Conservation (phyloP, 495 filamentous ascomycete genomes). For the Amniculicola lignicola region DNA sequence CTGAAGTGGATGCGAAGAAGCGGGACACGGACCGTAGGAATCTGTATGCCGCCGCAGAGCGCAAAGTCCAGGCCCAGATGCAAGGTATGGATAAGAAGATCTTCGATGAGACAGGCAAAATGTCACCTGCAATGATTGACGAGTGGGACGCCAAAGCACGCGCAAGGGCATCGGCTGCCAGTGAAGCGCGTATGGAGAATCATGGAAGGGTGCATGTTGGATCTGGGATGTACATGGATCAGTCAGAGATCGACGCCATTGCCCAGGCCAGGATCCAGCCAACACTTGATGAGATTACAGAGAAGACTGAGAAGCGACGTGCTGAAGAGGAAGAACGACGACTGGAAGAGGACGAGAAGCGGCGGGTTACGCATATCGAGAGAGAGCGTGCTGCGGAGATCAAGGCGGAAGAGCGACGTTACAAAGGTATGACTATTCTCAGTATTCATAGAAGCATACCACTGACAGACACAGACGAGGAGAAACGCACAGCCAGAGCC, state of each 20-base stretch:
- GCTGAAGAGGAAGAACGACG: slow-evolving; percentile 57
- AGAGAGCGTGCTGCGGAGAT: slow-evolving; percentile 57
- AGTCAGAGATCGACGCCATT: slow-evolving; percentile 74
- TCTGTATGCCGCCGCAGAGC: slow-evolving; percentile 74
- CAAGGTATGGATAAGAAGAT: slow-evolving; percentile 76
- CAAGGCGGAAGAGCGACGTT: slow-evolving; percentile 50
- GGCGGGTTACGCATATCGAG: slow-evolving; percentile 46
- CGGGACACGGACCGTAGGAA: slow-evolving; percentile 67
- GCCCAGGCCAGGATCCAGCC: slow-evolving; percentile 80
- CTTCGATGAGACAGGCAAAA: slow-evolving; percentile 71
- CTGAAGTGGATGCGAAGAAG: slow-evolving; percentile 71
- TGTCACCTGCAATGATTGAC: slow-evolving; percentile 62
- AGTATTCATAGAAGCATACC: too few relatives aligned
- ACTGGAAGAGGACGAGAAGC: slow-evolving; percentile 53
- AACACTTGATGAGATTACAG: slow-evolving; percentile 83
- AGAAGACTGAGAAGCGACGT: slow-evolving; percentile 64
- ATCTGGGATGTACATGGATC: slow-evolving; percentile 72
- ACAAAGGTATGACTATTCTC: slow-evolving; percentile 47
- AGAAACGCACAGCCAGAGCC: slow-evolving; percentile 24
- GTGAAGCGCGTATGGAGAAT: slow-evolving; percentile 54
- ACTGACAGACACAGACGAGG: slow-evolving; percentile 27
- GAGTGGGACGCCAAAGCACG: slow-evolving; percentile 78
- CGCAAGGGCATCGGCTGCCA: slow-evolving; percentile 62
- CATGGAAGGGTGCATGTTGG: slow-evolving; percentile 74
- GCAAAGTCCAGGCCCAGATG: slow-evolving; percentile 75